Evolutionary conservation across 2,329 filamentous ascomycete genomes (phyloP).

Genomic region (Fusarium sp.): DNA sequence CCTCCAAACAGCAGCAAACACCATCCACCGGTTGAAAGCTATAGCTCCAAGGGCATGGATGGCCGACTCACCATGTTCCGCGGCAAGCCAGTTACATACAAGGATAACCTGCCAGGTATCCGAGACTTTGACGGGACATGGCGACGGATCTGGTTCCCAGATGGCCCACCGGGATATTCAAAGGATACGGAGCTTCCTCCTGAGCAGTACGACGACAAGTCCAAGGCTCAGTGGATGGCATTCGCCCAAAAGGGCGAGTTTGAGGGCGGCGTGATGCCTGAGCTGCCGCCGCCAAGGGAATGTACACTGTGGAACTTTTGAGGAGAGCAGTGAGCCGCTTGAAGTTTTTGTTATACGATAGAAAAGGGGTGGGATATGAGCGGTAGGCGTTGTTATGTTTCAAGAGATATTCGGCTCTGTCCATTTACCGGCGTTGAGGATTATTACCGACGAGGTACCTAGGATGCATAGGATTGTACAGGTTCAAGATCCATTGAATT

Average conservation of each 20-base stretch:
- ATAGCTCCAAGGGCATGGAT: constrained; percentile 53
- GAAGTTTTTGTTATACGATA: constrained; percentile 66
- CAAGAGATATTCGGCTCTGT: constrained; percentile 21
- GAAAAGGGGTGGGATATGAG: constrained; percentile 13
- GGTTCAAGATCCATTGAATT: neutral
- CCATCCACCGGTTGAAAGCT: constrained; percentile 56
- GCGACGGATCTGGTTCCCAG: constrained; percentile 75
- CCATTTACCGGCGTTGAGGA: constrained; percentile 33
- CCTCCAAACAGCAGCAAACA: constrained; percentile 54
- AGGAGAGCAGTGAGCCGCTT: neutral
- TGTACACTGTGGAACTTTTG: constrained; percentile 78
- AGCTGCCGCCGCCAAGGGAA: constrained; percentile 78
- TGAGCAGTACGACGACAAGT: constrained; percentile 65
- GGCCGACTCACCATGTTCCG: constrained; percentile 66
- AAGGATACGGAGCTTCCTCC: constrained; percentile 68
- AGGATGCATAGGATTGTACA: constrained; percentile 25
- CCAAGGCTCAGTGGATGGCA: constrained; percentile 68
- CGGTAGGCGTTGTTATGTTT: constrained; percentile 33
- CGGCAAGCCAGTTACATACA: constrained; percentile 67
- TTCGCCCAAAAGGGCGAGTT: constrained; percentile 73
- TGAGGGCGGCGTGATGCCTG: constrained; percentile 73
- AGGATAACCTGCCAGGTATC: constrained; percentile 57
- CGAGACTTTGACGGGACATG: constrained; percentile 62
- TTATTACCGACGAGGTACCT: constrained; percentile 7
- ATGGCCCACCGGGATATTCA: constrained; percentile 70